Evolutionary conservation across 139 green algal genomes (phyloP).

Genomic region (Bryopsis sp.): DNA sequence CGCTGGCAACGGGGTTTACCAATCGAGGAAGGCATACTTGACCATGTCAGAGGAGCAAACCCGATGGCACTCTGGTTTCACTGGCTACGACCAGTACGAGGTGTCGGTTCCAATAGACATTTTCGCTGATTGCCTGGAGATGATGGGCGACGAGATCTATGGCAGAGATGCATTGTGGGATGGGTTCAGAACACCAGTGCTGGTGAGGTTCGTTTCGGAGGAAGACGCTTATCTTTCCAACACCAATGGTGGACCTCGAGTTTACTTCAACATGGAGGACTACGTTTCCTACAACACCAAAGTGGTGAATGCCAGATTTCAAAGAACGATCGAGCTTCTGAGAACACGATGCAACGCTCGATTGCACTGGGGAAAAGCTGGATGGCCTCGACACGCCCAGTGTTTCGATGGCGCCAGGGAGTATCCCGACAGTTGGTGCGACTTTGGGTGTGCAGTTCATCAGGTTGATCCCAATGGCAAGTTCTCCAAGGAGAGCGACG

Average conservation of each 20-base stretch:
- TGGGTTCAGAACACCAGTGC: conserved; percentile 38
- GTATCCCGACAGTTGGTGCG: conserved; percentile 64
- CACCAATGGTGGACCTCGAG: conserved; percentile 37
- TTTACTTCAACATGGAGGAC: conserved; percentile 78
- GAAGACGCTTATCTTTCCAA: conserved; percentile 56
- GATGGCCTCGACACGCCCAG: conserved; percentile 30
- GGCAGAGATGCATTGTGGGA: conserved; percentile 22
- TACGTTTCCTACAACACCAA: conserved; percentile 26
- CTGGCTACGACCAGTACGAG: conserved; percentile 60
- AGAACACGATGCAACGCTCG: conserved; percentile 41
- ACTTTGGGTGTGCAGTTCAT: conserved; percentile 67
- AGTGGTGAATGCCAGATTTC: conserved; percentile 19
- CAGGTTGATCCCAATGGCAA: conserved; percentile 63
- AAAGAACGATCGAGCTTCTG: conserved; percentile 20
- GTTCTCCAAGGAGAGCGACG: conserved; percentile 40
- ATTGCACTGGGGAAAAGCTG: conserved; percentile 69
- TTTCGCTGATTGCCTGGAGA: conserved; percentile 40
- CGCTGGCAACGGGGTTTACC: neutral
- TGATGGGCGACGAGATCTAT: conserved; percentile 37
- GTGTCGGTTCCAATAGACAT: conserved; percentile 41
- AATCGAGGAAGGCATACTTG: conserved; percentile 9
- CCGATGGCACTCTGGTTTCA: conserved; percentile 18
- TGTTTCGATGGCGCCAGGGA: conserved; percentile 57
- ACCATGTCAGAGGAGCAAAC: conserved; percentile 23
- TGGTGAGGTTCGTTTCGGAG: conserved; percentile 47